Conservation (phyloP, 2,329 filamentous ascomycete genomes). For the Fonsecaea nubica region DNA sequence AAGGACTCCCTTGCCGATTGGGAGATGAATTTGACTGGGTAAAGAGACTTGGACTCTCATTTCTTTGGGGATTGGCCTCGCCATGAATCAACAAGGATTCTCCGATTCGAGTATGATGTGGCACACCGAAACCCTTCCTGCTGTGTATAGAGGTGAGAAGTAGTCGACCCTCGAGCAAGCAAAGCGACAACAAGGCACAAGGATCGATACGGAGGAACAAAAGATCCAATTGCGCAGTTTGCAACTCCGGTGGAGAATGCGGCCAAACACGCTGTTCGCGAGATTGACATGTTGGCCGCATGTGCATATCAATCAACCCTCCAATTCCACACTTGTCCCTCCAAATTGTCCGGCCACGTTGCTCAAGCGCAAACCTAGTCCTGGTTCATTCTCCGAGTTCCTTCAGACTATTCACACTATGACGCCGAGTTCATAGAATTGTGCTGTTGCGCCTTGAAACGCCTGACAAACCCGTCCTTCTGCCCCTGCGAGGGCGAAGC, state of each 20-base stretch:
- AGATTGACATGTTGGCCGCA: slow-evolving; percentile 25
- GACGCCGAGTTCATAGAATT: not conserved
- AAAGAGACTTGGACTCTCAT: not conserved
- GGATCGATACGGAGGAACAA: not conserved
- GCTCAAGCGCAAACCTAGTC: not conserved
- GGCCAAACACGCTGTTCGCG: slow-evolving; percentile 25
- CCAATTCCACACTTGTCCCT: not conserved
- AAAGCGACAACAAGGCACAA: not conserved
- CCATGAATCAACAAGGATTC: not conserved
- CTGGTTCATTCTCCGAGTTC: not conserved
- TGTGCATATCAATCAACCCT: not conserved
- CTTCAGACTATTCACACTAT: slow-evolving; percentile 5
- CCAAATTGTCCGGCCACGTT: not conserved
- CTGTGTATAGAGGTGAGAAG: not conserved
- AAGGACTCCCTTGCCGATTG: not conserved
- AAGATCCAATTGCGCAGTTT: not conserved
- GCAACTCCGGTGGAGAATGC: slow-evolving; percentile 23
- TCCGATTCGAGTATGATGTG: not conserved
- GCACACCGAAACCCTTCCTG: not conserved
- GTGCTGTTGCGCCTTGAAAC: not conserved
- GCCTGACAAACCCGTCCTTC: not conserved
- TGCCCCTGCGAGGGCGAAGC: slow-evolving; percentile 9
- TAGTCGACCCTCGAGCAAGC: not conserved
- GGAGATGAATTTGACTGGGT: not conserved
- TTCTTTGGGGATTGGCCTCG: not conserved